A percentile compares a stretch with the other conserved stretches of the same genome.
These are phyloP conservation scores for Filobasidium wieringae DNA, from an alignment of 768 basidiomycete species.

Conservation along the genomic window DNA sequence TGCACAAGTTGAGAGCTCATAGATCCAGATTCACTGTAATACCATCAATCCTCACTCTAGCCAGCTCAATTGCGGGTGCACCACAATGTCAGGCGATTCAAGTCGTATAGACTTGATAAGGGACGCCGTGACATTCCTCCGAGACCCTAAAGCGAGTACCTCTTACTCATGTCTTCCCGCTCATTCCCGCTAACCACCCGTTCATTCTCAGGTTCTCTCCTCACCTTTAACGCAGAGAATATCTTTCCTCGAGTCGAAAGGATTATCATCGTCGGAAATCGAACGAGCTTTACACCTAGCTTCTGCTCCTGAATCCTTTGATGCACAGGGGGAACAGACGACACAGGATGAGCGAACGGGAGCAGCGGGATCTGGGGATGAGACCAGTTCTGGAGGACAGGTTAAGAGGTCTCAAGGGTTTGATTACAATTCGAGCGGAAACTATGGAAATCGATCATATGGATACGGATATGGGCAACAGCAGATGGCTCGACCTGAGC, in stretches of 20 bases:
- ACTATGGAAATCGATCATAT: background rate
- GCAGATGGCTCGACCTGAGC: conserved; percentile 34
- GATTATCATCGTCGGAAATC: conserved; percentile 69
- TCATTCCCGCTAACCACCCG: background rate
- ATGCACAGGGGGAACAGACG: conserved; percentile 34
- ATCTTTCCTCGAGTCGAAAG: conserved; percentile 91
- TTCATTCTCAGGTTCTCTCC: conserved; percentile 50
- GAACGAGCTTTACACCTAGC: conserved; percentile 54
- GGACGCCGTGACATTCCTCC: conserved; percentile 72
- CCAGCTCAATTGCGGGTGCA: too few species aligned
- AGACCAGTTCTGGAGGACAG: background rate
- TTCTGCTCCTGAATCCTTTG: conserved; percentile 22
- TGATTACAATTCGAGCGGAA: background rate
- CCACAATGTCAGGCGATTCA: conserved; percentile 1
- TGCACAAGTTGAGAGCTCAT: too few species aligned
- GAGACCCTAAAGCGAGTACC: conserved; percentile 60
- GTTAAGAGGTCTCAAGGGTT: background rate
- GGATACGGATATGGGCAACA: conserved; percentile 14
- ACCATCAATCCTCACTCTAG: too few species aligned
- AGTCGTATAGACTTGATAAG: conserved; percentile 44
- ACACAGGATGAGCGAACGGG: conserved; percentile 7
- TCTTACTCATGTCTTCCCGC: background rate
- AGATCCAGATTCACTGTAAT: too few species aligned
- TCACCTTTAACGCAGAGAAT: conserved; percentile 73
- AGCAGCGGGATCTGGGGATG: background rate